These are phyloP conservation scores for Mycena metata DNA, from an alignment of 768 basidiomycete species.

Conservation along the genomic window DNA sequence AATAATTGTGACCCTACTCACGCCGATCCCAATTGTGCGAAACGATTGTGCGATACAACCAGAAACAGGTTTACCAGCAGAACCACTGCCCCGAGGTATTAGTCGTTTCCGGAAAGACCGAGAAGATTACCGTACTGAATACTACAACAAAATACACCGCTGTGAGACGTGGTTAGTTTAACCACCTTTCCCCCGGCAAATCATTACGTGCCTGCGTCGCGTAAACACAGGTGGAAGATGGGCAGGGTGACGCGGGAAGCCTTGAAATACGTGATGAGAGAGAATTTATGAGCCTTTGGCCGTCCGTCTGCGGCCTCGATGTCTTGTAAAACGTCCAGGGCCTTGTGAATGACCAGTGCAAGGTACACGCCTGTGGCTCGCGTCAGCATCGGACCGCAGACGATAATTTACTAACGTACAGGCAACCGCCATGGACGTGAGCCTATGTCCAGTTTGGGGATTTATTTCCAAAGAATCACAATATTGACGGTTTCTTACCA, in stretches of 20 bases:
- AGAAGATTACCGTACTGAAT: not conserved
- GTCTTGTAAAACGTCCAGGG: not conserved
- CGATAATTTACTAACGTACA: not conserved
- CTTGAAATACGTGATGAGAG: too few relatives aligned
- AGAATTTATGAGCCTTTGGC: not conserved
- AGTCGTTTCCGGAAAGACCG: not conserved
- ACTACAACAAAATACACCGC: slow-evolving; percentile 9
- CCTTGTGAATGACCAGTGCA: not conserved
- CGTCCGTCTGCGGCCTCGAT: slow-evolving; percentile 5
- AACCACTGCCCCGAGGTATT: not conserved
- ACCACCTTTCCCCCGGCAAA: not conserved
- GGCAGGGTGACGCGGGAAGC: not conserved
- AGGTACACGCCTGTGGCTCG: not conserved
- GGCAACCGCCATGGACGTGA: slow-evolving; percentile 16
- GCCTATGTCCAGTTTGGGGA: not conserved
- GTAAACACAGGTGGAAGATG: slow-evolving; percentile 4
- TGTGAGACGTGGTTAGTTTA: not conserved
- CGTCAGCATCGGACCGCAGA: not conserved
- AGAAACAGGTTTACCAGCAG: slow-evolving; percentile 6
- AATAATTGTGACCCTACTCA: not conserved
- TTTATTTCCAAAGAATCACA: not conserved
- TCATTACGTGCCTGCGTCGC: slow-evolving; percentile 4
- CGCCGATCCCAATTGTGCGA: slow-evolving; percentile 12
- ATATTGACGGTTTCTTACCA: not conserved
- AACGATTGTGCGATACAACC: slow-evolving; percentile 9